phyloP scores from a whole-genome alignment of 1,139 yeast species.

The Debaryomyces fabryi region DNA sequence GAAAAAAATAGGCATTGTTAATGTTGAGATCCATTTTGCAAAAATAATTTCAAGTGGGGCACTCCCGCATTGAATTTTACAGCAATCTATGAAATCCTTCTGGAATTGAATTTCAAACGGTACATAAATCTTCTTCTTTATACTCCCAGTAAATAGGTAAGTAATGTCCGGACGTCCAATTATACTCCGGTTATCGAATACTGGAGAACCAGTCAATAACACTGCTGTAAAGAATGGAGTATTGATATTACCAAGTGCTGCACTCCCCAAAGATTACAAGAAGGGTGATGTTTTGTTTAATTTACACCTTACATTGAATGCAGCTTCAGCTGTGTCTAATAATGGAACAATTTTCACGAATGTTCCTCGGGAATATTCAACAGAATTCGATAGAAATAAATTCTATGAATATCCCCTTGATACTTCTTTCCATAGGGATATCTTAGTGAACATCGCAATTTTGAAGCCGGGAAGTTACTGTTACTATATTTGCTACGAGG shows the following conservation, averaged over 20 bases:
- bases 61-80: conserved; percentile 5
- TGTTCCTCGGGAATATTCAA: conserved; percentile 52
- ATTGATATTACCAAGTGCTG: conserved; percentile 61
- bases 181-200: conserved; percentile 53
- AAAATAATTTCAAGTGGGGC: not conserved
- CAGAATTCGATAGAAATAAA: conserved; percentile 56
- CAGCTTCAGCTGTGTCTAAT: conserved; percentile 72
- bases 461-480: conserved; percentile 80
- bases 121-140: not conserved
- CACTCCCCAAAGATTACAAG: conserved; percentile 41
- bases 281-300: conserved; percentile 52
- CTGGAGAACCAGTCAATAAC: conserved; percentile 59
- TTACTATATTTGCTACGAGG: conserved; percentile 58
- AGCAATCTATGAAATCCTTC: conserved; percentile 6
- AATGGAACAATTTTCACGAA: conserved; percentile 76
- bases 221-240: conserved; percentile 57
- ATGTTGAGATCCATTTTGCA: not conserved
- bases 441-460: conserved; percentile 60
- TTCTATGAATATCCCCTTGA: conserved; percentile 52
- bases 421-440: conserved; percentile 61
- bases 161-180: conserved; percentile 24
- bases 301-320: conserved; percentile 66
- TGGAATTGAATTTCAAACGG: not conserved
- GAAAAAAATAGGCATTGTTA: not conserved
- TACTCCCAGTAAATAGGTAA: not conserved